phyloP scores from a whole-genome alignment of 257 asterid species.

The Petunia axillaris region DNA sequence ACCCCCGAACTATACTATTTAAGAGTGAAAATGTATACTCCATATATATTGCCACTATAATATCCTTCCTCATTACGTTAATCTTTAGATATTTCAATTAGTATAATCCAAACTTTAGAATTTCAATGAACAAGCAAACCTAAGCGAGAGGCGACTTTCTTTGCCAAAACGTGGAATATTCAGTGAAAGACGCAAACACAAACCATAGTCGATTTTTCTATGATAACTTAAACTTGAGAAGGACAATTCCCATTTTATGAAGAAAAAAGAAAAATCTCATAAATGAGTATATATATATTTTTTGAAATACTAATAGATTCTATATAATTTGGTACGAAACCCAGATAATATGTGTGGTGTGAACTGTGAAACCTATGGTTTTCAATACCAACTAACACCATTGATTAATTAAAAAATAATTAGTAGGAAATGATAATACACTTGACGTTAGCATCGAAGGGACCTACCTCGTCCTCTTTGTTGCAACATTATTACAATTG shows the following conservation, averaged over 20 bases:
- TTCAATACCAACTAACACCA: constrained; percentile 22
- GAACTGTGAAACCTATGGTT: not conserved
- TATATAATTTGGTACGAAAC: not conserved
- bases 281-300: too few species aligned
- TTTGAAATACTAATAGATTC: not conserved
- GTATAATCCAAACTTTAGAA: constrained; percentile 9
- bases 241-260: not conserved
- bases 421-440: not conserved
- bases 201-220: constrained; percentile 21
- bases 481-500: not conserved
- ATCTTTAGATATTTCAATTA: constrained; percentile 9
- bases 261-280: not conserved
- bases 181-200: constrained; percentile 31
- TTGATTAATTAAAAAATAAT: constrained; percentile 11
- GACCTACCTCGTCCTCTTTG: not conserved
- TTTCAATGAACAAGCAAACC: constrained; percentile 6
- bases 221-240: not conserved
- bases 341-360: not conserved
- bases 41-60: not conserved
- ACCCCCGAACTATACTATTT: not conserved
- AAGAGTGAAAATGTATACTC: not conserved
- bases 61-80: not conserved
- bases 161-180: constrained; percentile 39
- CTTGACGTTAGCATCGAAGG: not conserved
- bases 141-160: constrained; percentile 5